Conservation (phyloP, 2,329 filamentous ascomycete genomes). For the Penicillium sp. region DNA sequence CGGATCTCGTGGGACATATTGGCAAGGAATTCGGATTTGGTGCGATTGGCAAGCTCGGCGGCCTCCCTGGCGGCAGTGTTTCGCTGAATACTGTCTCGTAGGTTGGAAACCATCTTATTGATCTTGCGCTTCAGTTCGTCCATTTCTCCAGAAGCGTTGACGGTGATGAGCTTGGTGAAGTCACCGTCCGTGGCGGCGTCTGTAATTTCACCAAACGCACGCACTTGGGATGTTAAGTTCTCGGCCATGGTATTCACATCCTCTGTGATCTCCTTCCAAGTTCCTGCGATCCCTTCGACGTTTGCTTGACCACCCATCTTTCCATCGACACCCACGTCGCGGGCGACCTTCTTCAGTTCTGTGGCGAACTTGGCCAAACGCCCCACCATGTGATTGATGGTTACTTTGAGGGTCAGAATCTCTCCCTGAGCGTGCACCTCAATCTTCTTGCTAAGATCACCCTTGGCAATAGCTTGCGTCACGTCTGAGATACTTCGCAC, state of each 20-base stretch:
- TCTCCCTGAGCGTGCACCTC: conserved; percentile 94
- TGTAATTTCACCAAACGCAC: conserved; percentile 98
- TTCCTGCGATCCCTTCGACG: conserved; percentile 86
- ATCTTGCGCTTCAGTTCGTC: conserved; percentile 99
- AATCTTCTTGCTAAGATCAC: conserved; percentile 95
- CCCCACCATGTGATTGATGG: conserved; percentile 99
- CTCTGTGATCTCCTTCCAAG: conserved; percentile 98
- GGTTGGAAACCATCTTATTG: conserved; percentile 97
- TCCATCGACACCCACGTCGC: conserved; percentile 95
- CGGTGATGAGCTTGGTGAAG: conserved; percentile 94
- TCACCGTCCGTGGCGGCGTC: conserved; percentile 96
- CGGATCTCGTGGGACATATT: conserved; percentile 99
- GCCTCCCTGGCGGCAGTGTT: conserved; percentile 96
- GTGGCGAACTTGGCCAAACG: conserved; percentile 94
- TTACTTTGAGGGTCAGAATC: conserved; percentile 91
- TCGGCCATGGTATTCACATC: conserved; percentile 94
- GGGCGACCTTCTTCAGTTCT: conserved; percentile 92
- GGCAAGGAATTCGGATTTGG: conserved; percentile 96
- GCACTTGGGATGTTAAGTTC: conserved; percentile 91
- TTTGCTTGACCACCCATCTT: conserved; percentile 99
- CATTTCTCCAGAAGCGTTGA: conserved; percentile 98
- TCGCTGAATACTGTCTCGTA: conserved; percentile 93
- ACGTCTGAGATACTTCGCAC: conserved; percentile 93
- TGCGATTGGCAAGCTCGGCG: conserved; percentile 95
- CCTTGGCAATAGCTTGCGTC: conserved; percentile 92